Percentiles rank a stretch among this genome's conserved stretches.
These are phyloP conservation scores for Amylocarpus encephaloides DNA, from an alignment of 2,329 filamentous ascomycete species.

Conservation along the genomic window DNA sequence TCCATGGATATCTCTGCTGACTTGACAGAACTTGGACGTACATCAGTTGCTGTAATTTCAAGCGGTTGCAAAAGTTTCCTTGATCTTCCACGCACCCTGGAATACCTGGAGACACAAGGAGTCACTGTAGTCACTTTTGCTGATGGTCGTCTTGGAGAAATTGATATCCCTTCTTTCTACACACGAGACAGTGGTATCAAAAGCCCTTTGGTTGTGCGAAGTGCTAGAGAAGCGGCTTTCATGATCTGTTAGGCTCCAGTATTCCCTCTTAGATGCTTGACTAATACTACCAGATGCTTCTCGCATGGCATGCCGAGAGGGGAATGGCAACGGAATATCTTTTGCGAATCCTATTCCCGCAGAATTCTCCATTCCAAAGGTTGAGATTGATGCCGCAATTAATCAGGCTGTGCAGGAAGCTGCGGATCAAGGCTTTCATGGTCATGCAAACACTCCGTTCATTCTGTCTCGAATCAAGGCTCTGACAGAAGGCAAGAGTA, in stretches of 20 bases:
- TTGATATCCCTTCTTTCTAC: slow-evolving; percentile 93
- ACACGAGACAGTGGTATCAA: slow-evolving; percentile 76
- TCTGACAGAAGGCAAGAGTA: slow-evolving; percentile 55
- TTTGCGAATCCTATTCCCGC: slow-evolving; percentile 77
- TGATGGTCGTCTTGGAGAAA: slow-evolving; percentile 62
- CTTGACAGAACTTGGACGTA: slow-evolving; percentile 86
- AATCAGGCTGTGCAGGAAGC: slow-evolving; percentile 49
- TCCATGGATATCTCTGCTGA: slow-evolving; percentile 94
- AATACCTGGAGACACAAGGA: slow-evolving; percentile 66
- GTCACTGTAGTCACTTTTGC: slow-evolving; percentile 86
- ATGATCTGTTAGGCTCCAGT: slow-evolving; percentile 57
- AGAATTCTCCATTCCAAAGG: slow-evolving; percentile 52
- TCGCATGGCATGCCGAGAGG: not conserved
- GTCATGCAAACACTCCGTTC: slow-evolving; percentile 64
- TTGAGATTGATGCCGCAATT: slow-evolving; percentile 52
- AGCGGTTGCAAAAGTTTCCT: slow-evolving; percentile 95
- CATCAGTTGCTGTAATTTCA: slow-evolving; percentile 79
- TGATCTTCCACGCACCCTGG: slow-evolving; percentile 83
- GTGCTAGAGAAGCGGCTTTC: slow-evolving; percentile 79
- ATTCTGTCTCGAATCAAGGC: slow-evolving; percentile 63
- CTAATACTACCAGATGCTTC: not conserved
- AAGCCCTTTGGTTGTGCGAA: slow-evolving; percentile 68
- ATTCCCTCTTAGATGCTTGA: slow-evolving; percentile 6
- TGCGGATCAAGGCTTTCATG: slow-evolving; percentile 46
- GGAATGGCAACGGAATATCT: slow-evolving; percentile 60